Conservation (phyloP, 1,139 yeast species). For the Nakaseomyces kungkrabaensis region DNA sequence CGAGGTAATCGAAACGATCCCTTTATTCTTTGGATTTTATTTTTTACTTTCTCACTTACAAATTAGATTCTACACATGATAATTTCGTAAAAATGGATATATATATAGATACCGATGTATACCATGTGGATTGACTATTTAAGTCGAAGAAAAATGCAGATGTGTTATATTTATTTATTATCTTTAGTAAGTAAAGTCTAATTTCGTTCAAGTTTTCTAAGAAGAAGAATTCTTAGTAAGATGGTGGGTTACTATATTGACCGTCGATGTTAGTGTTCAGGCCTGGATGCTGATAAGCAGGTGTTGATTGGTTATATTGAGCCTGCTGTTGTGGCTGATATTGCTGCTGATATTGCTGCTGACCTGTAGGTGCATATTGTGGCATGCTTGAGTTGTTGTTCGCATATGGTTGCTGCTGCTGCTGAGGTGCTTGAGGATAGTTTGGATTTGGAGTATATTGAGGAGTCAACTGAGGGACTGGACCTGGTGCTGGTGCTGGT, state of each 20-base stretch:
- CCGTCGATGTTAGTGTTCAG: neutral
- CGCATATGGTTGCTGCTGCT: neutral
- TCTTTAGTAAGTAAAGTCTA: no score
- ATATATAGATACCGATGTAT: no score
- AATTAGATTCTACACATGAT: no score
- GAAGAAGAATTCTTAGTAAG: neutral
- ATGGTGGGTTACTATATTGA: neutral
- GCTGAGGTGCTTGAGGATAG: constrained; percentile 8
- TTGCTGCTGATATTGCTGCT: neutral
- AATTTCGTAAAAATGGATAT: no score
- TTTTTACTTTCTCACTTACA: no score
- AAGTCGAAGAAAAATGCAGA: no score
- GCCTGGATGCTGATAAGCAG: neutral
- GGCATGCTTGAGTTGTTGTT: neutral
- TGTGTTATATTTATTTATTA: no score
- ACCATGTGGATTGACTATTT: no score
- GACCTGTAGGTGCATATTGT: neutral
- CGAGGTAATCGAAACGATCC: no score
- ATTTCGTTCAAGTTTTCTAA: no score
- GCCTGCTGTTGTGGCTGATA: constrained; percentile 9
- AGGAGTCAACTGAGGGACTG: neutral
- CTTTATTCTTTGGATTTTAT: no score
- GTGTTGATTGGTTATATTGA: neutral
- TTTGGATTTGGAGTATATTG: neutral
- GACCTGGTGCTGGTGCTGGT: constrained; percentile 7